These are phyloP conservation scores for Hypoxylon trugodes DNA, from an alignment of 495 filamentous ascomycete species.

Conservation along the genomic window DNA sequence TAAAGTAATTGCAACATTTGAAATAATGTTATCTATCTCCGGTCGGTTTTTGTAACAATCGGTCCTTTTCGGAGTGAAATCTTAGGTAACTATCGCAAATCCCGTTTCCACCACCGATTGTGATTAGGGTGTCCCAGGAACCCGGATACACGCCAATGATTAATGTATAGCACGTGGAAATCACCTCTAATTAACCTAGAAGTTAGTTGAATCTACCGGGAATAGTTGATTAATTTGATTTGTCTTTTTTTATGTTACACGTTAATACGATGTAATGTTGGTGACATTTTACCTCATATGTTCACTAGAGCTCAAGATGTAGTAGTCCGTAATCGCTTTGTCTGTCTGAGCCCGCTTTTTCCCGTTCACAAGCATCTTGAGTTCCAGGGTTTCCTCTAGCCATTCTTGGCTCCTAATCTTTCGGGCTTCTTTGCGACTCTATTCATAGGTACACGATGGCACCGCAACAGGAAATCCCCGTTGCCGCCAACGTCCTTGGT, in stretches of 20 bases:
- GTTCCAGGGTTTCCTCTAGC: background rate
- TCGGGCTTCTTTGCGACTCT: background rate
- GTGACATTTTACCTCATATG: background rate
- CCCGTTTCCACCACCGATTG: slow-evolving; percentile 3
- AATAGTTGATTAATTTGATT: background rate
- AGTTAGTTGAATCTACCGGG: too few relatives aligned
- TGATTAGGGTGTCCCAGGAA: too few relatives aligned
- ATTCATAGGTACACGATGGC: slow-evolving; percentile 47
- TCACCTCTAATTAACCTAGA: too few relatives aligned
- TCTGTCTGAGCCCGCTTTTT: background rate
- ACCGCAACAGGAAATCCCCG: slow-evolving; percentile 53
- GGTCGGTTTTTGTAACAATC: background rate
- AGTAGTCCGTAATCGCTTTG: slow-evolving; percentile 4
- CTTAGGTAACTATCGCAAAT: background rate
- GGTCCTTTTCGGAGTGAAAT: background rate
- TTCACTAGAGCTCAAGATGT: too few relatives aligned
- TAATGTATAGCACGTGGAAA: too few relatives aligned
- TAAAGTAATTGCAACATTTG: background rate
- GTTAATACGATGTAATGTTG: background rate
- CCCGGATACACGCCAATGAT: too few relatives aligned
- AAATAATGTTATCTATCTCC: background rate
- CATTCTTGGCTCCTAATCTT: background rate
- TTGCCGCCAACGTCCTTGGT: slow-evolving; percentile 59
- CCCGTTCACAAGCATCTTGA: background rate
- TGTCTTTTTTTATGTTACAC: background rate